Evolutionary conservation across 345 rosid species (phyloP), one percentile per base, ranked within the genome.

Genomic region (Gossypium arboreum): DNA sequence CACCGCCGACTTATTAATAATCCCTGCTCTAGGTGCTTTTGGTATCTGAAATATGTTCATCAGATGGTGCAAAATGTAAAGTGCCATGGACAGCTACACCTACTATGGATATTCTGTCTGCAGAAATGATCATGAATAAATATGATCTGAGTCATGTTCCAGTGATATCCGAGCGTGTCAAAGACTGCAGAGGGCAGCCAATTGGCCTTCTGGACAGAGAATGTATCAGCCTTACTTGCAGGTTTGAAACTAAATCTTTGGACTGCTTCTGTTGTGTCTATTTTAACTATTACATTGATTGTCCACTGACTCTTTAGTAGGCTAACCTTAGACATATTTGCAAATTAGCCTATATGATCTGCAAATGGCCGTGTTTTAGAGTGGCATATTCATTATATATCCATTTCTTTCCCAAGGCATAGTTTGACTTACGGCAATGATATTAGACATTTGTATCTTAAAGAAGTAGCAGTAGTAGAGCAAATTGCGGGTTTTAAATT

Each of bases 171-270:
- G 90, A 89, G 55, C 76, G 79, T 57, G 78, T 71, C 58, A 74
- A 85, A 77, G 86, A 77, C 73, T 75, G 55, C 58, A 82, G 75
- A 73, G 84, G 85, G 71, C 82, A 74, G 66, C 86, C 89, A 71
- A 90, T 94, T 81, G 98, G 98, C 59, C 83, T 92, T 84, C 73
- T 94, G 59, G 98, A 94, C 82, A 85, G 77, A 81, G 93, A 92
- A 78, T 86, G 94, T 76, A 91, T 94, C 84, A 80, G 76, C 64
- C 63, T 94, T 61, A 86, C 92, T 64, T 87, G 79, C 89, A 91
- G 97, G 94, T 94, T 74, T 43, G 63, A 7, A 6, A 45, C 56
- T 67, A 67, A 22, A 67, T 45, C 39, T 67, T 22, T 45, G 34
- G 39, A 45, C n/a, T 47, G 18, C 39, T 67, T 13, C 43, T 59